Percentiles rank a stretch among this genome's conserved stretches.
Conservation (phyloP, 1,139 yeast species). For the Suhomyces coccinellae region DNA sequence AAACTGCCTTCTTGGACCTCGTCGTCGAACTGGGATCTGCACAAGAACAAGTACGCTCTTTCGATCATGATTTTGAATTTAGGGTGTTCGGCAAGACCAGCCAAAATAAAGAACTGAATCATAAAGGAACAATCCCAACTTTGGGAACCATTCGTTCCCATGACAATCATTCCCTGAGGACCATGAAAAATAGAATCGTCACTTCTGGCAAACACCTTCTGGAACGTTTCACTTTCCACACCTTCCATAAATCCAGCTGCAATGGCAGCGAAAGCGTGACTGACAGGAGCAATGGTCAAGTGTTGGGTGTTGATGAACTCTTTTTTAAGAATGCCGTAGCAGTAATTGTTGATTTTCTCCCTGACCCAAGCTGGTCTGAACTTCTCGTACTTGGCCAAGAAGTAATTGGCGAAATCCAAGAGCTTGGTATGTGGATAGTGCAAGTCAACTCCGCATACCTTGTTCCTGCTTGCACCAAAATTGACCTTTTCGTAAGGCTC, state of each 20-base stretch:
- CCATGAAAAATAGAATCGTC: slow-evolving; percentile 82
- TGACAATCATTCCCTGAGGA: slow-evolving; percentile 85
- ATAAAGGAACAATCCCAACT: slow-evolving; percentile 96
- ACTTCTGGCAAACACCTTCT: slow-evolving; percentile 57
- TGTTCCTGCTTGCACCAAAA: slow-evolving; percentile 71
- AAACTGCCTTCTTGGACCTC: slow-evolving; percentile 78
- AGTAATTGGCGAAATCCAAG: slow-evolving; percentile 62
- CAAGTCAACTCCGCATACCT: slow-evolving; percentile 87
- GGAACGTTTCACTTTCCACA: slow-evolving; percentile 58
- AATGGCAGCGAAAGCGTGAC: slow-evolving; percentile 78
- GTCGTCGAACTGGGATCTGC: slow-evolving; percentile 81
- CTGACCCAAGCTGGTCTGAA: slow-evolving; percentile 77
- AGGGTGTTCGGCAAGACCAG: slow-evolving; percentile 74
- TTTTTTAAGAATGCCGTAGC: slow-evolving; percentile 65
- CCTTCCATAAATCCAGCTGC: slow-evolving; percentile 75
- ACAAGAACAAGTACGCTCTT: slow-evolving; percentile 67
- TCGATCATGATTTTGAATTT: slow-evolving; percentile 64
- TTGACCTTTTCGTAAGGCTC: slow-evolving; percentile 66
- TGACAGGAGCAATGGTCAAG: slow-evolving; percentile 91
- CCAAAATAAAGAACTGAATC: slow-evolving; percentile 75
- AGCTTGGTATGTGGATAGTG: slow-evolving; percentile 86
- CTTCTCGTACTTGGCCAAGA: slow-evolving; percentile 64
- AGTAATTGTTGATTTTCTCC: slow-evolving; percentile 50
- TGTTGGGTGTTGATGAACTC: slow-evolving; percentile 79
- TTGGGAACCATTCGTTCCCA: slow-evolving; percentile 98